Evolutionary conservation across 306 rosid species (phyloP), one percentile per base, ranked within the genome.

Genomic region (Trifolium fragiferum): DNA sequence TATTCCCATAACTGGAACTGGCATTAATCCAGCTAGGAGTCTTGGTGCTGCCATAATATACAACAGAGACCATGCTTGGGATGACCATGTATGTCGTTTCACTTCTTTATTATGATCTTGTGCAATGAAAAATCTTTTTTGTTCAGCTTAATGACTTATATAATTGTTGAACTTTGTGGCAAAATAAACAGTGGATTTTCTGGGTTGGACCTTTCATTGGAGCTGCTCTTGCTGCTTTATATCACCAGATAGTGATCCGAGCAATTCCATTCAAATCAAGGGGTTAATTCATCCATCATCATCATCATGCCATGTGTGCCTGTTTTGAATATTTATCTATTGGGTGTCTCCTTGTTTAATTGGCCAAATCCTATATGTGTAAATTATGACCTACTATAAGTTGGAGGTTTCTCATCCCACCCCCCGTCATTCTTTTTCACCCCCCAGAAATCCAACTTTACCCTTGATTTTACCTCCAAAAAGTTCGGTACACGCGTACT

Each of bases 151-250:
- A 14, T 55, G 63, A 57, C 63, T 11, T 57, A 27, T 23, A 11
- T 5, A 23, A 12, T 16, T 5, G 10, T 16, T 23, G 7, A 21
- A 71, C 30, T 40, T 16, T 44, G 4, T 73, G 76, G 71, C 18
- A 38, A 60, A 7, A 23, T 57, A 11, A 57, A 23, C 87, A 93
- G 98, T 91, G 98, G 97, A 91, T 93, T 70, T 93, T 93, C 88
- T 93, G 98, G 97, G 90, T 93, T 53, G 98, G 96, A 78, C 98
- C 98, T 8, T 93, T 93, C 86, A 78, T 82, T 71, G 98, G 98
- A 76, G 96, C 97, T 81, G 88, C 90, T 4, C 89, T 93, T 78
- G 98, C 98, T 78, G 98, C 98, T 18, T 10, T 85, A 7, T 93
- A 93, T 84, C 98, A 93, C 80, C 92, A 83, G 86, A 78, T 90